phyloP scores from a whole-genome alignment of 768 basidiomycete genomes.

The Lactarius quietus region DNA sequence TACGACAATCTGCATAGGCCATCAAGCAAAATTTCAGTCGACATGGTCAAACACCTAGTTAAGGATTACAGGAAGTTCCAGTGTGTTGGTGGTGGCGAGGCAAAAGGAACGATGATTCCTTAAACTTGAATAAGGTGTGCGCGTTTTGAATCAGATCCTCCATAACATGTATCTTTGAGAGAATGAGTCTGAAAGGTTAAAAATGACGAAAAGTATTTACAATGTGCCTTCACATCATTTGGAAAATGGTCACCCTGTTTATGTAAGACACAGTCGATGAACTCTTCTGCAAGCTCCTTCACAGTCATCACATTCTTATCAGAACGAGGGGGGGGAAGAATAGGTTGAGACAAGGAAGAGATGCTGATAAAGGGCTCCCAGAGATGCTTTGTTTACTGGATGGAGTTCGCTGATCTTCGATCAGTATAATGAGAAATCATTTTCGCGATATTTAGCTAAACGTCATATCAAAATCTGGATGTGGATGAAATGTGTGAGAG shows the following conservation, averaged over 20 bases:
- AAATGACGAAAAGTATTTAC: neutral
- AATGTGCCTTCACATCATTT: neutral
- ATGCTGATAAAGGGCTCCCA: neutral
- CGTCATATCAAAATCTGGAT: neutral
- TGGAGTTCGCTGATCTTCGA: neutral
- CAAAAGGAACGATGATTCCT: too few relatives aligned
- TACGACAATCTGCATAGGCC: too few relatives aligned
- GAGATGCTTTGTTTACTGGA: neutral
- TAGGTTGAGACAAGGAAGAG: neutral
- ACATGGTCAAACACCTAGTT: too few relatives aligned
- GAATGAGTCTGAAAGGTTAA: neutral
- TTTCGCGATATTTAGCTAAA: neutral
- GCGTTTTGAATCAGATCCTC: neutral
- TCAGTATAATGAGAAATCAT: neutral
- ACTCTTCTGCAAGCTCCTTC: too few relatives aligned
- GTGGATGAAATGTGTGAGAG: neutral
- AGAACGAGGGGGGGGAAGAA: too few relatives aligned
- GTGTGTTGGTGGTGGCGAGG: too few relatives aligned
- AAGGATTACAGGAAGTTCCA: too few relatives aligned
- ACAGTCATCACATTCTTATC: neutral
- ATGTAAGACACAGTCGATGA: too few relatives aligned
- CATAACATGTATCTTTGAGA: neutral
- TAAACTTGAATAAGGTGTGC: neutral
- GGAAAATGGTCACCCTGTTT: too few relatives aligned
- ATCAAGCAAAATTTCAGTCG: too few relatives aligned